Conservation (phyloP, 441 rosid species). For the Adansonia rubrostipa region DNA sequence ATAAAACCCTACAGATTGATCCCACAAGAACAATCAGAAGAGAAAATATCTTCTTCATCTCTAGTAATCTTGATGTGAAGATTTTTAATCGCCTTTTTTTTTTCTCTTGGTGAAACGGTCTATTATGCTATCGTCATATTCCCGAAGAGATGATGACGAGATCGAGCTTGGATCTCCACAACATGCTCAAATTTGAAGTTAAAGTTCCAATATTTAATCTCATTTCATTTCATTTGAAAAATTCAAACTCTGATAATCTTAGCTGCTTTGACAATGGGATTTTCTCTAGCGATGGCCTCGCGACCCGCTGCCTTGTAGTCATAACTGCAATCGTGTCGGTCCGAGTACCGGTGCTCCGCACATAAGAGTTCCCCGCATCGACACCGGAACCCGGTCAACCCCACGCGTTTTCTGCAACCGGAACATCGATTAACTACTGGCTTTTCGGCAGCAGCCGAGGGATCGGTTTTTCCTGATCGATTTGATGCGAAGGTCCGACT, state of each 20-base stretch:
- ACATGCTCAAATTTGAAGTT: neutral
- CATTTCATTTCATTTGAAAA: slow-evolving; percentile 33
- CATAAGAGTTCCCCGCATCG: no score
- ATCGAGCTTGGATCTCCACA: slow-evolving; percentile 43
- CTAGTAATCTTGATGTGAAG: slow-evolving; percentile 11
- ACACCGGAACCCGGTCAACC: no score
- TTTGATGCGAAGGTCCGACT: neutral
- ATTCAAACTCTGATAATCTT: slow-evolving; percentile 73
- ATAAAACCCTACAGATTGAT: slow-evolving; percentile 30
- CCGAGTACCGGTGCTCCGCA: no score
- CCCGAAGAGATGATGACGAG: neutral
- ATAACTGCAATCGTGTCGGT: neutral
- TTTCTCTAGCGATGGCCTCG: slow-evolving; percentile 86
- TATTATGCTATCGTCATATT: slow-evolving; percentile 10
- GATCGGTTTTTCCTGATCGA: neutral
- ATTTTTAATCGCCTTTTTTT: neutral
- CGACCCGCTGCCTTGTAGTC: slow-evolving; percentile 50
- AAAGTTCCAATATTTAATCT: neutral
- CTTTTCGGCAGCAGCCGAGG: no score
- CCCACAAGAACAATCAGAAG: slow-evolving; percentile 27
- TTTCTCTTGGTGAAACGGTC: slow-evolving; percentile 19
- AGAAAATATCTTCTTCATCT: slow-evolving; percentile 15
- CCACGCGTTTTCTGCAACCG: no score
- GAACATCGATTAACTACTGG: no score
- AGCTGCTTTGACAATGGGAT: slow-evolving; percentile 63